These are phyloP conservation scores for Anisodus acutangulus DNA, from an alignment of 257 asterid species.

Conservation along the genomic window DNA sequence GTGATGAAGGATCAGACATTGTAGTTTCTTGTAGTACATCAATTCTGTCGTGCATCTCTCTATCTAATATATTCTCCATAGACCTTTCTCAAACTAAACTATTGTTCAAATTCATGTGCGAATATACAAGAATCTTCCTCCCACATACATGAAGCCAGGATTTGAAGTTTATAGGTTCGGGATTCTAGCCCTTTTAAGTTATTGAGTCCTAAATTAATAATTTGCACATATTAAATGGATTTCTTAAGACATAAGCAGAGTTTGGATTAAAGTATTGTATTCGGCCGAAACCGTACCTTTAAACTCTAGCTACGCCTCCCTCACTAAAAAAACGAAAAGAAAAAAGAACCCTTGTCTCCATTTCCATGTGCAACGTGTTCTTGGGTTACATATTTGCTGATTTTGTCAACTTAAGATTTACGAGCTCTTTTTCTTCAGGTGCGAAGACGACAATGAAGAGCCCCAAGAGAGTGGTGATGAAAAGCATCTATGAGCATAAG, in stretches of 20 bases:
- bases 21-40: slow-evolving; percentile 7
- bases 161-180: neutral
- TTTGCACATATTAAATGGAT: neutral
- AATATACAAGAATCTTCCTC: neutral
- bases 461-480: slow-evolving; percentile 54
- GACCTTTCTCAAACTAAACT: neutral
- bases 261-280: neutral
- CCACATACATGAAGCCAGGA: neutral
- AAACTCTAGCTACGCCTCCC: neutral
- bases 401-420: neutral
- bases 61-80: neutral
- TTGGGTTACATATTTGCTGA: neutral
- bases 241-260: neutral
- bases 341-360: neutral
- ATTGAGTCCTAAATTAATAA: neutral
- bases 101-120: neutral
- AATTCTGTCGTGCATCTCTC: neutral
- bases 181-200: neutral
- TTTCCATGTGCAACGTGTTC: neutral
- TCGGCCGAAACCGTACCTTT: neutral
- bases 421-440: slow-evolving; percentile 46
- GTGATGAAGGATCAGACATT: neutral
- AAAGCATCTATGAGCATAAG: slow-evolving; percentile 48
- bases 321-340: neutral
- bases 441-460: slow-evolving; percentile 56